Evolutionary conservation across 768 basidiomycete genomes (phyloP), one percentile per base, ranked within the genome.

Genomic region (Podaxis sp.): DNA sequence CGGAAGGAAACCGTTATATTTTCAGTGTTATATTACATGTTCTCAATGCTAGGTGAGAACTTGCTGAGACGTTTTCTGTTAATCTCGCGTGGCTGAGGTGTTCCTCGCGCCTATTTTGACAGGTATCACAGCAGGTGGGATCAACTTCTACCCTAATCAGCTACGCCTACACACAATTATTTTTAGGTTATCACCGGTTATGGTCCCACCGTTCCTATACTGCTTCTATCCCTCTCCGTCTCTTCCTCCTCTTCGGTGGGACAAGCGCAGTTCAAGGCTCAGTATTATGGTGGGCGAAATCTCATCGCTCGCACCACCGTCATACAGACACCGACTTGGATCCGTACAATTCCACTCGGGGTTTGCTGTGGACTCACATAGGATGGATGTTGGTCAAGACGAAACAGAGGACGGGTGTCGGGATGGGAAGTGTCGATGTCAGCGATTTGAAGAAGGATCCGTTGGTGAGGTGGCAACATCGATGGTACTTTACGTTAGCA

Each of bases 201-300:
- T 94, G 90, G 89, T 90, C 91, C 2, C 91, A 94, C 70, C 82
- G 91, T 55, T 86, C 90, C 1, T 94, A 91, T 71, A 87, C 88
- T 61, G 91, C 91, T 4, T 84, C 85, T 38, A 71, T 77, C n/a
- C 82, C 85, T 28, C 80, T 94, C 14, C 89, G 90, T 69, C 73
- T 85, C 52, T 82, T 87, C 68, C 79, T 93, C 36, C 79, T 91
- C 7, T 76, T 84, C 50, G 90, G 87, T 2, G 91, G 91, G 6
- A 84, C 88, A 35, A 92, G 91, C 68, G 90, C 91, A 3, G 90
- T 92, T 2, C 87, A 94, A 74, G 91, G 91, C 0, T 93, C 91
- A 13, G 90, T 90, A 73, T 86, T 83, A 69, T 94, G 91, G 90
- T 94, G 91, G 91, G 84, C 88, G 14, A 82, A 88, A 52, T 83